phyloP scores from a whole-genome alignment of 176 grass and related monocot species.

The Oryza meridionalis region DNA sequence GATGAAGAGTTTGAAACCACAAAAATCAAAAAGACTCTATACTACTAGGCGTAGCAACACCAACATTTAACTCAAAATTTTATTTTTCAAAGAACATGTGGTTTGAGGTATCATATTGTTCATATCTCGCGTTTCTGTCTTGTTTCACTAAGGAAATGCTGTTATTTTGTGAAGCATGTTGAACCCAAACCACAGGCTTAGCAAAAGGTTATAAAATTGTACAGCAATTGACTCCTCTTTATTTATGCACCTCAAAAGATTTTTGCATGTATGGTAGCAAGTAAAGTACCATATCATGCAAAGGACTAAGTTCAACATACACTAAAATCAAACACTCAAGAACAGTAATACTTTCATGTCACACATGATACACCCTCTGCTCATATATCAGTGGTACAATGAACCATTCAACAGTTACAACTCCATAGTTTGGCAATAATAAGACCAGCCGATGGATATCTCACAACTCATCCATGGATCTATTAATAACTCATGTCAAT shows the following conservation, averaged over 20 bases:
- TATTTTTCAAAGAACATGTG: too few relatives aligned
- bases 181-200: too few relatives aligned
- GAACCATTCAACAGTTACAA: conserved; percentile 12
- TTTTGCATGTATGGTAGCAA: conserved; percentile 1
- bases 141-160: too few relatives aligned
- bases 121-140: too few relatives aligned
- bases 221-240: not conserved
- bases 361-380: not conserved
- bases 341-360: not conserved
- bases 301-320: not conserved
- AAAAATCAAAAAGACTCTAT: too few relatives aligned
- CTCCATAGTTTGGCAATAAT: not conserved
- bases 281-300: not conserved
- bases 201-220: not conserved
- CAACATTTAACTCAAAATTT: too few relatives aligned
- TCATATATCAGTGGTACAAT: not conserved
- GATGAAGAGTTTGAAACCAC: too few relatives aligned
- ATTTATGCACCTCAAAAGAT: not conserved
- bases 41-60: too few relatives aligned
- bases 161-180: too few relatives aligned
- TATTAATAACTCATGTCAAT: not conserved
- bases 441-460: not conserved
- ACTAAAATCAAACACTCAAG: not conserved
- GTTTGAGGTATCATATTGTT: too few relatives aligned
- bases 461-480: too few relatives aligned